Percentiles rank a stretch among this genome's conserved stretches.
Evolutionary conservation across 2,329 filamentous ascomycete species (phyloP).

Genomic region (Fusarium albidum): DNA sequence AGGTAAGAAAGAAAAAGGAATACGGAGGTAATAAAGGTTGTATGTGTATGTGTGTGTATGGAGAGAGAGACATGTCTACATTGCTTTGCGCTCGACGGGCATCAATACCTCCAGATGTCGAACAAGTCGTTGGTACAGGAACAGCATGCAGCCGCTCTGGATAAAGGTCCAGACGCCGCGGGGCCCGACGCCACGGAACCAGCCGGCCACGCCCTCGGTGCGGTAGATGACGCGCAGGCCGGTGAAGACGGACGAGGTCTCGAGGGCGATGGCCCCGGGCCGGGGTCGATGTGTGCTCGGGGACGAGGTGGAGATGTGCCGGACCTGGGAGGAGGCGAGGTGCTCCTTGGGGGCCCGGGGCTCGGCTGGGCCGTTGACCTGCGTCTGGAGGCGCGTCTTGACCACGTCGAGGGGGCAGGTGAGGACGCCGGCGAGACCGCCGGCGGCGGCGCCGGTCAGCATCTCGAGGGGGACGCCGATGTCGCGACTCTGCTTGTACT

Average conservation of each 20-base stretch:
- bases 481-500: constrained; percentile 80
- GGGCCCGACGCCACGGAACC: constrained; percentile 94
- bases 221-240: constrained; percentile 89
- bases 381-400: constrained; percentile 95
- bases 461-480: constrained; percentile 89
- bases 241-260: constrained; percentile 88
- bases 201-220: constrained; percentile 86
- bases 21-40: background rate
- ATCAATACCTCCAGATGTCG: constrained; percentile 72
- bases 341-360: constrained; percentile 42
- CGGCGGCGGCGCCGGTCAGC: constrained; percentile 86
- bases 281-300: constrained; percentile 83
- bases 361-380: constrained; percentile 63
- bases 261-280: constrained; percentile 80
- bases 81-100: constrained; percentile 42
- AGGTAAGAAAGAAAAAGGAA: constrained; percentile 18
- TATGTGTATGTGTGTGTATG: constrained; percentile 18
- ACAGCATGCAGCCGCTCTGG: constrained; percentile 95
- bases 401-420: constrained; percentile 98
- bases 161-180: constrained; percentile 96
- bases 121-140: constrained; percentile 89
- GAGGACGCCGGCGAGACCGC: constrained; percentile 90
- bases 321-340: constrained; percentile 60
- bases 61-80: constrained; percentile 37
- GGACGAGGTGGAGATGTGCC: constrained; percentile 87